phyloP scores from a whole-genome alignment of 805 yeast species.

The Vanderwaltozyma tropicalis region DNA sequence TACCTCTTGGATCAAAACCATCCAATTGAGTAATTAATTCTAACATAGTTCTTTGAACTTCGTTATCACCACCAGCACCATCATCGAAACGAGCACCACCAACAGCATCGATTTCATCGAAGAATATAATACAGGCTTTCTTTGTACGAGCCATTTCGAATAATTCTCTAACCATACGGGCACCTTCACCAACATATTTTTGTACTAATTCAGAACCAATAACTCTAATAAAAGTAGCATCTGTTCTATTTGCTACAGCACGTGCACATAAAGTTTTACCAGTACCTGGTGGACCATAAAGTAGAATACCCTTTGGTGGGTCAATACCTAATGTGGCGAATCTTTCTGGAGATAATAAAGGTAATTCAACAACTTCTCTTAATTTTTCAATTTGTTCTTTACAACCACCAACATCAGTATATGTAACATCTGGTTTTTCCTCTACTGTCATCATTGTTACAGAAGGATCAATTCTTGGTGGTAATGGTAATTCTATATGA shows the following conservation, averaged over 20 bases:
- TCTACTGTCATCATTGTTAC: constrained; percentile 99
- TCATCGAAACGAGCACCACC: constrained; percentile 99
- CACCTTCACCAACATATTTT: constrained; percentile 99
- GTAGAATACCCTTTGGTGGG: constrained; percentile 95
- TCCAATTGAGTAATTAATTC: constrained; percentile 95
- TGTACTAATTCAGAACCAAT: constrained; percentile 98
- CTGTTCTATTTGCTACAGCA: constrained; percentile 98
- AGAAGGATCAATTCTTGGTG: constrained; percentile 94
- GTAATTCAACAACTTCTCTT: constrained; percentile 92
- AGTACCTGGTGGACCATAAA: constrained; percentile 98
- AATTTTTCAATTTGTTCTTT: constrained; percentile 96
- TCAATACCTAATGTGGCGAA: constrained; percentile 95
- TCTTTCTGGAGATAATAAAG: constrained; percentile 88
- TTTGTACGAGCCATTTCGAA: constrained; percentile 99
- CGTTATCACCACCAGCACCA: constrained; percentile 99
- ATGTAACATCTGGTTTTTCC: constrained; percentile 98
- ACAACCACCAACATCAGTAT: constrained; percentile 97
- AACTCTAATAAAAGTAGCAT: constrained; percentile 95
- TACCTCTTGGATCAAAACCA: constrained; percentile 98
- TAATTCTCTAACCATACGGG: constrained; percentile 96
- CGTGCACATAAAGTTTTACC: constrained; percentile 98
- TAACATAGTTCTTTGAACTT: constrained; percentile 98
- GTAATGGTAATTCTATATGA: constrained; percentile 92
- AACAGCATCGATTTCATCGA: constrained; percentile 97
- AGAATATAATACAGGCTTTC: constrained; percentile 94